phyloP scores from a whole-genome alignment of 192 early-diverging fungal species.

The Pilaira anomala region DNA sequence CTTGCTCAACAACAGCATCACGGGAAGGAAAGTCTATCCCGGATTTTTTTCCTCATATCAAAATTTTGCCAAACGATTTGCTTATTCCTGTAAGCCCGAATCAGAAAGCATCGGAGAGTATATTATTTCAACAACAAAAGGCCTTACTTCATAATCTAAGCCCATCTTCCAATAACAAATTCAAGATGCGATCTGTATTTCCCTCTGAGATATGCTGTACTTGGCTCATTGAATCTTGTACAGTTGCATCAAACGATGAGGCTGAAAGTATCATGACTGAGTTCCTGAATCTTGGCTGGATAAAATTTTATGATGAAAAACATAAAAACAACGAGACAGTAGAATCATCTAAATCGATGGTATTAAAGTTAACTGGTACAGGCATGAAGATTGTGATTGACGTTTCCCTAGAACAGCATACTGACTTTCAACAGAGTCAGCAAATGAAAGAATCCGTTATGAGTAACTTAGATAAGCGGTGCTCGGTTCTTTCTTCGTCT shows the following conservation, averaged over 20 bases:
- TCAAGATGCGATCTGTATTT: conserved; percentile 13
- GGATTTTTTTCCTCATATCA: neutral
- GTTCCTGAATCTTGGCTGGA: conserved; percentile 43
- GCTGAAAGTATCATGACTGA: conserved; percentile 41
- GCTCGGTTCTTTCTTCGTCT: too few species aligned
- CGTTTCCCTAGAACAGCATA: neutral
- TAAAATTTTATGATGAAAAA: conserved; percentile 27
- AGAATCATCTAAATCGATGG: neutral
- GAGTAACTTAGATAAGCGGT: too few species aligned
- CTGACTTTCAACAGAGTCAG: neutral
- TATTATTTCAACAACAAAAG: neutral
- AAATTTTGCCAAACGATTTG: neutral
- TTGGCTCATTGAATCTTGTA: conserved; percentile 48
- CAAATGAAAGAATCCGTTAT: too few species aligned
- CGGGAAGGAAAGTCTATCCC: neutral
- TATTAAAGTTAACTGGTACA: conserved; percentile 2
- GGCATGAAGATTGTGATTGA: conserved; percentile 4
- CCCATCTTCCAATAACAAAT: neutral
- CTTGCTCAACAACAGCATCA: neutral
- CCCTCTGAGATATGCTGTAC: conserved; percentile 30
- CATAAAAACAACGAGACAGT: too few species aligned
- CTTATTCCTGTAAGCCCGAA: neutral
- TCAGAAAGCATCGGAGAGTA: neutral
- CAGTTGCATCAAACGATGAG: conserved; percentile 47
- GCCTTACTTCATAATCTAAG: neutral